Evolutionary conservation across 176 grass and related monocot species (phyloP), one percentile per base, ranked within the genome.

Genomic region (Musa acuminata): DNA sequence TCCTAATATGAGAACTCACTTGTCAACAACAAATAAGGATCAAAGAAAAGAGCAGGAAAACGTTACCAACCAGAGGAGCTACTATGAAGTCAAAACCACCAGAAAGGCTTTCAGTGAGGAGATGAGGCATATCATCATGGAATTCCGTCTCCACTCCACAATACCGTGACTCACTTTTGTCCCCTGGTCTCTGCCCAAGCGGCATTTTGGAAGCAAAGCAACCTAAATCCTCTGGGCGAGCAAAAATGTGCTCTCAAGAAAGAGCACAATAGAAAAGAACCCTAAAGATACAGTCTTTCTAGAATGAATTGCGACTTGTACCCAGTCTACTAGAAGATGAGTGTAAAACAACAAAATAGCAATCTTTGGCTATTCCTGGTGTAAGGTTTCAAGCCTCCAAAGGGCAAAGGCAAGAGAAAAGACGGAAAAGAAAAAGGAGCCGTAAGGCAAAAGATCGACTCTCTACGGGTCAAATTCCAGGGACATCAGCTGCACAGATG

Each of bases 141-240:
- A 93, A 93, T 17, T 90, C 90, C 67, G 92, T 80, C 87, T 97
- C 94, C 65, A 97, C 80, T 72, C 94, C 90, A 84, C 94, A 91
- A 90, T 93, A 97, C 67, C 94, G 87, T 57, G 94, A 97, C 67
- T 97, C 94, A 84, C 94, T 89, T 72, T 97, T 97, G 85, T 97
- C 94, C 71, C 94, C 94, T 13, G 78, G 50, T 10, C 94, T 91
- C 77, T 97, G 94, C 51, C 94, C 94, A 70, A 97, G 84, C 62
- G 94, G 94, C 94, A 93, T 97, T 73, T 82, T 78, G 21, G 17
- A 57, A 57, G 8, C 11, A 22, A 73, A 55, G 11, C 14, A 26
- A 21, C 25, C 50, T 55, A 16, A 73, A 73, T 16, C 52, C 71
- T 26, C 16, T 24, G 11, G 7, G 22, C 29, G 52, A 74, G 10